These are phyloP conservation scores for Cordyceps javanica DNA, from an alignment of 2,329 filamentous ascomycete species.

Conservation along the genomic window DNA sequence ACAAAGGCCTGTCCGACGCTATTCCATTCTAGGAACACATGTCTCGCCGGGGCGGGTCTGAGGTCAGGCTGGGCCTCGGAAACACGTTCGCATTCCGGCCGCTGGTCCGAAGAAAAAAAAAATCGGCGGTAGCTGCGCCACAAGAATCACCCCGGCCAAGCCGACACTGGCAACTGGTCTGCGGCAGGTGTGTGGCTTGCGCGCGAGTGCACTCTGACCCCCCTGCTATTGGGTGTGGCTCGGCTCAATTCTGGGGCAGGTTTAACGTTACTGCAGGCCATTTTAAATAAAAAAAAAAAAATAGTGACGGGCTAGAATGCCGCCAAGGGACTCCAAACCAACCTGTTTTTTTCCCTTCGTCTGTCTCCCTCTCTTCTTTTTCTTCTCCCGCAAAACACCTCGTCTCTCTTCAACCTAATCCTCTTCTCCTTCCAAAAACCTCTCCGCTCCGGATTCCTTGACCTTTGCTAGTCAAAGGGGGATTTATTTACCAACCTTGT, in stretches of 20 bases:
- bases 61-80: conserved; percentile 5
- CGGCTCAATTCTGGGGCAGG: conserved; percentile 9
- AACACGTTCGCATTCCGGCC: conserved; percentile 18
- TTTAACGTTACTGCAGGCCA: conserved; percentile 8
- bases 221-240: background rate
- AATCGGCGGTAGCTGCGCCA: background rate
- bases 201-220: background rate
- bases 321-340: conserved; percentile 2
- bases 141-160: background rate
- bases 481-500: conserved; percentile 1
- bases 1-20: background rate
- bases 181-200: conserved; percentile 3
- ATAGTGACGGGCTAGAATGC: conserved; percentile 1
- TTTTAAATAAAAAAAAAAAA: background rate
- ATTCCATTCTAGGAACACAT: background rate
- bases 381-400: conserved; percentile 14
- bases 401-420: conserved; percentile 6
- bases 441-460: conserved; percentile 7
- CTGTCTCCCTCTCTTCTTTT: conserved; percentile 8
- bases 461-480: conserved; percentile 2
- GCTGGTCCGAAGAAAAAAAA: conserved; percentile 13
- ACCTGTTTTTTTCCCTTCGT: conserved; percentile 14
- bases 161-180: background rate
- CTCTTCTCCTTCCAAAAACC: conserved; percentile 5
- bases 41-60: background rate